Conservation (phyloP, 805 yeast species). For the Metschnikowia noctiluminum region DNA sequence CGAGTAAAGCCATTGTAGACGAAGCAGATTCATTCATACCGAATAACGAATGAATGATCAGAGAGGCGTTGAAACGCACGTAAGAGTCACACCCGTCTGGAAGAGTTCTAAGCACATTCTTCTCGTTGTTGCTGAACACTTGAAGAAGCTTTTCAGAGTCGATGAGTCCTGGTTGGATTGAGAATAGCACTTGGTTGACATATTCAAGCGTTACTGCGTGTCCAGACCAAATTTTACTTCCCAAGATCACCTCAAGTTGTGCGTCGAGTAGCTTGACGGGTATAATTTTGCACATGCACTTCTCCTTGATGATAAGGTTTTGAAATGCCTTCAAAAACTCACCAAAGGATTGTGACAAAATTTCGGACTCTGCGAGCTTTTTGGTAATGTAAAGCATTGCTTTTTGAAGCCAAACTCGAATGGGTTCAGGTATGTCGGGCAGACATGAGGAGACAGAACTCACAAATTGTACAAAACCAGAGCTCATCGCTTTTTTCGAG, state of each 20-base stretch:
- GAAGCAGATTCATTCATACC: conserved; percentile 42
- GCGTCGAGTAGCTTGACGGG: conserved; percentile 52
- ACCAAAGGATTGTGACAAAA: conserved; percentile 28
- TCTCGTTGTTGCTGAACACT: conserved; percentile 54
- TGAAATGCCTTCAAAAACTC: conserved; percentile 25
- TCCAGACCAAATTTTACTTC: conserved; percentile 43
- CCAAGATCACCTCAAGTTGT: conserved; percentile 60
- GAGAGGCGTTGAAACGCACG: conserved; percentile 41
- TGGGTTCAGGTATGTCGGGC: conserved; percentile 15
- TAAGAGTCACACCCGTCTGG: conserved; percentile 20
- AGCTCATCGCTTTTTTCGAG: conserved; percentile 28
- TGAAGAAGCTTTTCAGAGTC: conserved; percentile 57
- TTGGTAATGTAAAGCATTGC: conserved; percentile 60
- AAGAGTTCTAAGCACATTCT: conserved; percentile 29
- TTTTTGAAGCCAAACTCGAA: conserved; percentile 53
- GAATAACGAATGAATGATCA: conserved; percentile 50
- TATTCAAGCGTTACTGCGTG: conserved; percentile 44
- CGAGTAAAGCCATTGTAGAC: conserved; percentile 47
- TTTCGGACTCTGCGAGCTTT: conserved; percentile 50
- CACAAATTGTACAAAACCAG: conserved; percentile 29
- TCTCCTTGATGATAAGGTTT: conserved; percentile 8
- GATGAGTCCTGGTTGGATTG: conserved; percentile 31
- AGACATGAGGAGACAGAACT: conserved; percentile 12
- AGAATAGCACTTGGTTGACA: conserved; percentile 35
- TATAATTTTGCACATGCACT: conserved; percentile 32